A percentile compares a stretch with the other conserved stretches of the same genome.
Conservation (phyloP, 371 early-diverging fungal genomes). For the Syncephalastrum monosporum region DNA sequence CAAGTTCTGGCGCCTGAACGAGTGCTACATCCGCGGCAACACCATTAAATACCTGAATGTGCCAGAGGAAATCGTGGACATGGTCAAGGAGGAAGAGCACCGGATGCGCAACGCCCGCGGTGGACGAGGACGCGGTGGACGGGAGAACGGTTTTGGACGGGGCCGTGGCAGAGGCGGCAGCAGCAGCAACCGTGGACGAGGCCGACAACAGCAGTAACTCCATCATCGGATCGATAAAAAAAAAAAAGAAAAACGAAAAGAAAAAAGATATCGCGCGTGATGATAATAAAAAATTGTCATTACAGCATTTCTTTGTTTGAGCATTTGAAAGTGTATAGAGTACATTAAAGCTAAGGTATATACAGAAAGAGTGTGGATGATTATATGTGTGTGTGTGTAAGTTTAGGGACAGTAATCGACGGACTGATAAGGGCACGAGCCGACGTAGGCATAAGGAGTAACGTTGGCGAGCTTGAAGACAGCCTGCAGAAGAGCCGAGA, state of each 20-base stretch:
- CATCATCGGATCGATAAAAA: too few relatives aligned
- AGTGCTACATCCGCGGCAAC: conserved; percentile 91
- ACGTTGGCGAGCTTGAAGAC: conserved; percentile 48
- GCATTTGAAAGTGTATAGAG: too few relatives aligned
- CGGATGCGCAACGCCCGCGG: conserved; percentile 40
- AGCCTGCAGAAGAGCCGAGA: conserved; percentile 65
- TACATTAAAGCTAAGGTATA: too few relatives aligned
- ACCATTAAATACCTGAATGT: conserved; percentile 94
- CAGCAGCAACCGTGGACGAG: conserved; percentile 38
- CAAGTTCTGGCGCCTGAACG: conserved; percentile 88
- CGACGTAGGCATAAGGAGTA: too few relatives aligned
- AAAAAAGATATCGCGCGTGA: too few relatives aligned
- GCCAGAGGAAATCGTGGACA: conserved; percentile 90
- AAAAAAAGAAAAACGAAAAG: too few relatives aligned
- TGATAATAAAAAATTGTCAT: too few relatives aligned
- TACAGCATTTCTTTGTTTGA: too few relatives aligned
- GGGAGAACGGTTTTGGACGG: conserved; percentile 38
- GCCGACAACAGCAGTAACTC: background rate
- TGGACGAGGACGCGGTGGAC: conserved; percentile 56
- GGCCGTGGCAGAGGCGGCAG: conserved; percentile 49
- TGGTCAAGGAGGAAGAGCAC: conserved; percentile 76
- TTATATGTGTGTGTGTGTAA: too few relatives aligned
- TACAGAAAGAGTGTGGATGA: too few relatives aligned
- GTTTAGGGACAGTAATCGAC: too few relatives aligned
- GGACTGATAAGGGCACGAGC: too few relatives aligned